Conservation (phyloP, 2,329 filamentous ascomycete species). For the Aureobasidium sp. region DNA sequence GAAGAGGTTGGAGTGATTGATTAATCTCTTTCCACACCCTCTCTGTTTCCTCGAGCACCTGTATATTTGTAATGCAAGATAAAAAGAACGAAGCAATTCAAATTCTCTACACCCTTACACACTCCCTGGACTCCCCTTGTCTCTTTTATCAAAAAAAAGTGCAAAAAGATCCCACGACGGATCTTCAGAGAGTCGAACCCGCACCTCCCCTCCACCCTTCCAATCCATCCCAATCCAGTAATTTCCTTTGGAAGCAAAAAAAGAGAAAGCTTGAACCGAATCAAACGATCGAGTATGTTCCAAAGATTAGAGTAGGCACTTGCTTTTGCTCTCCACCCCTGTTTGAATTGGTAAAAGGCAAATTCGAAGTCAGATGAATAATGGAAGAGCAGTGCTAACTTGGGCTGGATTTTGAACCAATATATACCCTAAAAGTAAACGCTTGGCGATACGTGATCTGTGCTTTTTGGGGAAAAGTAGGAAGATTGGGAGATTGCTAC, state of each 20-base stretch:
- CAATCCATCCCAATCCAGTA: background rate
- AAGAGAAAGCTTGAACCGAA: constrained; percentile 1
- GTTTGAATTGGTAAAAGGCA: constrained; percentile 17
- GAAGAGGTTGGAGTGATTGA: constrained; percentile 28
- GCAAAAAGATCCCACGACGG: background rate
- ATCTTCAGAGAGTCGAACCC: background rate
- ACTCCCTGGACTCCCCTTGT: background rate
- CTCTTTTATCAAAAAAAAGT: background rate
- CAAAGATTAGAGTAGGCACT: constrained; percentile 15
- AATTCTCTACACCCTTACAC: too few species aligned
- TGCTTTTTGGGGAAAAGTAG: too few species aligned
- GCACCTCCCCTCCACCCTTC: background rate
- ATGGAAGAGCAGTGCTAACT: constrained; percentile 16
- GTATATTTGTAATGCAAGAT: too few species aligned
- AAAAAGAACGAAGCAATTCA: too few species aligned
- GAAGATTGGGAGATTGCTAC: too few species aligned
- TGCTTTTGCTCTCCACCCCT: constrained; percentile 16
- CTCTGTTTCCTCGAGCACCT: background rate
- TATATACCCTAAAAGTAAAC: background rate
- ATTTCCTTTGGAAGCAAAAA: background rate
- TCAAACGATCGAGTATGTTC: constrained; percentile 10
- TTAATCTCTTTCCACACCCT: background rate
- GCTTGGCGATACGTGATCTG: background rate
- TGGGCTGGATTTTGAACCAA: background rate
- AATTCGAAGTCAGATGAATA: constrained; percentile 17